Percentiles rank a stretch among this genome's conserved stretches.
Conservation (phyloP, 148 eudicot genomes). For the Camellia granthamiana region DNA sequence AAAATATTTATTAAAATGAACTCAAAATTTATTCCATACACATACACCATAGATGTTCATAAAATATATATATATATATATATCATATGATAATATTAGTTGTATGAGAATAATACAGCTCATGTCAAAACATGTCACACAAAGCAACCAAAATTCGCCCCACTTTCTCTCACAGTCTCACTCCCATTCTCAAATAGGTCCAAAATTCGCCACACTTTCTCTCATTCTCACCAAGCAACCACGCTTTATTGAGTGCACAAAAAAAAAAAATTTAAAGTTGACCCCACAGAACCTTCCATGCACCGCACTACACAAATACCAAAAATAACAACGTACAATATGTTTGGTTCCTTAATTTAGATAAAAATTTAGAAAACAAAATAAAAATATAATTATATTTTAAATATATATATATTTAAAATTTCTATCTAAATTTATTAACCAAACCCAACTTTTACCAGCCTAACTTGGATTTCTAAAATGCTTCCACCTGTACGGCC, state of each 20-base stretch:
- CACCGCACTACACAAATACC: constrained; percentile 10
- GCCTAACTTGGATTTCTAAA: constrained; percentile 19
- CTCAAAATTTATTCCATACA: too few relatives aligned
- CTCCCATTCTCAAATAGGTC: neutral
- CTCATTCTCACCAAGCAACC: neutral
- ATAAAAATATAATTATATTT: too few relatives aligned
- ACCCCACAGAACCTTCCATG: constrained; percentile 14
- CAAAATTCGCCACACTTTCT: too few relatives aligned
- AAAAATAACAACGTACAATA: neutral
- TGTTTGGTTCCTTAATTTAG: too few relatives aligned
- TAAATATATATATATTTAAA: too few relatives aligned
- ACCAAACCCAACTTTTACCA: too few relatives aligned
- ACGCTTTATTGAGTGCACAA: constrained; percentile 10
- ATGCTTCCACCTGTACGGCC: constrained; percentile 32
- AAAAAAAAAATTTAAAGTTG: neutral
- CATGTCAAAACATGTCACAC: constrained; percentile 20
- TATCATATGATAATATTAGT: neutral
- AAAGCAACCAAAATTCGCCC: constrained; percentile 10
- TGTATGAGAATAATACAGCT: constrained; percentile 27
- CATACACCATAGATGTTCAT: neutral
- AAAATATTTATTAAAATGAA: too few relatives aligned
- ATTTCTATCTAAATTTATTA: too few relatives aligned
- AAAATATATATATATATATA: neutral
- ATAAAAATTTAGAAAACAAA: too few relatives aligned
- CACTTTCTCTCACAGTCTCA: neutral